phyloP scores from a whole-genome alignment of 2,329 filamentous ascomycete genomes.

The Penicillium crustosum region DNA sequence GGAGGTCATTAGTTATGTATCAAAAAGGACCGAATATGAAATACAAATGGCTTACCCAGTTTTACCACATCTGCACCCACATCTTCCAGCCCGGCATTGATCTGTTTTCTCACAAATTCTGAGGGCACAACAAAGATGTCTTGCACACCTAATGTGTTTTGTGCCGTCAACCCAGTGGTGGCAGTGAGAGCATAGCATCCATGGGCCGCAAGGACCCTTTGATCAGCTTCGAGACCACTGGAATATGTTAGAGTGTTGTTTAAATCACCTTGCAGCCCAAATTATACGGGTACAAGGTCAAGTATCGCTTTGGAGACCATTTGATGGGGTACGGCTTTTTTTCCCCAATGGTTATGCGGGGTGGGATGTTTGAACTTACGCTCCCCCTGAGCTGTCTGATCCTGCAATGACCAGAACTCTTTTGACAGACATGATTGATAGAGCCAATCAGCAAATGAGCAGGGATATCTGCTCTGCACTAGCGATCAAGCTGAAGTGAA shows the following conservation, averaged over 20 bases:
- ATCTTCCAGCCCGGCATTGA: slow-evolving; percentile 80
- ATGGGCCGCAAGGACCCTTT: slow-evolving; percentile 90
- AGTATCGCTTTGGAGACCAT: background rate
- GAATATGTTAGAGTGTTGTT: slow-evolving; percentile 9
- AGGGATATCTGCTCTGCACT: background rate
- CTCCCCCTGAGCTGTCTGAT: slow-evolving; percentile 87
- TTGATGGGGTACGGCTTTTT: slow-evolving; percentile 1
- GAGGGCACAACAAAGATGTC: slow-evolving; percentile 78
- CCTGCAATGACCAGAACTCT: slow-evolving; percentile 80
- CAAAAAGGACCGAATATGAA: background rate
- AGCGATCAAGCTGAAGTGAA: slow-evolving; percentile 3
- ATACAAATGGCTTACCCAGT: slow-evolving; percentile 61
- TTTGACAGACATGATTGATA: slow-evolving; percentile 38
- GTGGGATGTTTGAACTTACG: slow-evolving; percentile 56
- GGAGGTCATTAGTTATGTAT: background rate
- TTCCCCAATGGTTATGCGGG: background rate
- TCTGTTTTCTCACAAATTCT: slow-evolving; percentile 77
- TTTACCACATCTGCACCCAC: slow-evolving; percentile 88
- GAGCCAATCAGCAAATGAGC: slow-evolving; percentile 11
- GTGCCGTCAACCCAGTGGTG: slow-evolving; percentile 91
- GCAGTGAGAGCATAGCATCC: slow-evolving; percentile 95
- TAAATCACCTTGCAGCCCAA: background rate
- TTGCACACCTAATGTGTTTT: slow-evolving; percentile 83
- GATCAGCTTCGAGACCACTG: slow-evolving; percentile 91
- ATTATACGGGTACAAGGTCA: background rate